A percentile compares a stretch with the other conserved stretches of the same genome.
Evolutionary conservation across 2,329 filamentous ascomycete genomes (phyloP).

Genomic region (Lachnellula cervina): DNA sequence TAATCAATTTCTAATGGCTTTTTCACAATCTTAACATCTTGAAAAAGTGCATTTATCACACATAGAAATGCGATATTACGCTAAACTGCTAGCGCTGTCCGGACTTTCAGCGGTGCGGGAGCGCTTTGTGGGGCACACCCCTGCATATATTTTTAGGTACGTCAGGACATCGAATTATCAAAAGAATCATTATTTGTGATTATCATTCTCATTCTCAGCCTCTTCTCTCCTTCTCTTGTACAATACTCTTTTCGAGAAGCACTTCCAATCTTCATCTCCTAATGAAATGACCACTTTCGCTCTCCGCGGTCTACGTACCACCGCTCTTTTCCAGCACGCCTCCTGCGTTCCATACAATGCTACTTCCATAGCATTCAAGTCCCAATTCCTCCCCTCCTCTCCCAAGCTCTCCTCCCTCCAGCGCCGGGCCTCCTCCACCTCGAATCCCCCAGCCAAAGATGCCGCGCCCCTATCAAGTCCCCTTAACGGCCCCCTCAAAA

Average conservation of each 20-base stretch:
- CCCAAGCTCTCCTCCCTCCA: conserved; percentile 25
- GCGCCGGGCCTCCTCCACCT: conserved; percentile 38
- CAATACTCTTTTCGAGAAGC: neutral
- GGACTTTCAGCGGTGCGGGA: neutral
- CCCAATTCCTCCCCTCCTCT: conserved; percentile 37
- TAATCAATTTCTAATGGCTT: no score
- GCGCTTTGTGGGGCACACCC: neutral
- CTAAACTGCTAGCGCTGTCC: neutral
- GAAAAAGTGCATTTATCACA: no score
- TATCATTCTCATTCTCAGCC: neutral
- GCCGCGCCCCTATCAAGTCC: conserved; percentile 17
- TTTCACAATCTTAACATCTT: no score
- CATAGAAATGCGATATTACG: no score
- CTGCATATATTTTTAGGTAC: neutral
- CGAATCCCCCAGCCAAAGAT: conserved; percentile 24
- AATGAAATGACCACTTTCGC: conserved; percentile 26
- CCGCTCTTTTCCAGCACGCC: conserved; percentile 12
- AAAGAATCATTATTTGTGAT: neutral
- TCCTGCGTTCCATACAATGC: conserved; percentile 3
- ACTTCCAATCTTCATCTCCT: neutral
- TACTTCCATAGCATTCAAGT: conserved; percentile 31
- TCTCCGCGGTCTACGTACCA: conserved; percentile 24
- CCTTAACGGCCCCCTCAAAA: conserved; percentile 68
- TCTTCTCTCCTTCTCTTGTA: neutral
- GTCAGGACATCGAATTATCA: neutral